phyloP scores from a whole-genome alignment of 2,329 filamentous ascomycete genomes.

The Fusarium irregulare region DNA sequence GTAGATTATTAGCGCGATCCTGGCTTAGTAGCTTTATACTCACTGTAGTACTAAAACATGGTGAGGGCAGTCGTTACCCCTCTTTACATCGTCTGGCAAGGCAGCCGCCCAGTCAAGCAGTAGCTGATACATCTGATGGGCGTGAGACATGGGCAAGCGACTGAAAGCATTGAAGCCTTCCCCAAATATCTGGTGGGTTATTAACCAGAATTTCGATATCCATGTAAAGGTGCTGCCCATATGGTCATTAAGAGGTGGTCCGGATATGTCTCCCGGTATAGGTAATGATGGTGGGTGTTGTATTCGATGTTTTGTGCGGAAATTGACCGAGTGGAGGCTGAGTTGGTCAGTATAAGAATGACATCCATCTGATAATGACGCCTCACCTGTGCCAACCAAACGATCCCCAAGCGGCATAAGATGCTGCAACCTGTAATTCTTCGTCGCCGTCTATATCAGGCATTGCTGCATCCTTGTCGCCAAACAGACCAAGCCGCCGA shows the following conservation, averaged over 20 bases:
- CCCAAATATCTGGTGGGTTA: not conserved
- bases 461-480: accelerated
- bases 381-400: conserved; percentile 25
- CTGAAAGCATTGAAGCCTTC: not conserved
- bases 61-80: not conserved
- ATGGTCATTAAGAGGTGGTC: not conserved
- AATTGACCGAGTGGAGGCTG: conserved; percentile 7
- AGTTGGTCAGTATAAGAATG: too few relatives aligned
- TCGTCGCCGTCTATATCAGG: not conserved
- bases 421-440: not conserved
- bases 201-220: conserved; percentile 17
- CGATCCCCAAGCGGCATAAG: conserved; percentile 7
- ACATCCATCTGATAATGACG: too few relatives aligned
- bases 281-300: not conserved
- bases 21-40: not conserved
- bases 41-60: conserved; percentile 23
- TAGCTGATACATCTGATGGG: not conserved
- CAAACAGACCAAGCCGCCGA: not conserved
- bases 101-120: conserved; percentile 1
- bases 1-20: too few relatives aligned
- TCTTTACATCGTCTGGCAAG: conserved; percentile 1
- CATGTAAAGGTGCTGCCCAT: conserved; percentile 22
- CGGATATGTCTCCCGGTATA: conserved; percentile 11
- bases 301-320: conserved; percentile 6
- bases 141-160: not conserved